Evolutionary conservation across 2,329 filamentous ascomycete genomes (phyloP).

Genomic region (Didymella pinodella): DNA sequence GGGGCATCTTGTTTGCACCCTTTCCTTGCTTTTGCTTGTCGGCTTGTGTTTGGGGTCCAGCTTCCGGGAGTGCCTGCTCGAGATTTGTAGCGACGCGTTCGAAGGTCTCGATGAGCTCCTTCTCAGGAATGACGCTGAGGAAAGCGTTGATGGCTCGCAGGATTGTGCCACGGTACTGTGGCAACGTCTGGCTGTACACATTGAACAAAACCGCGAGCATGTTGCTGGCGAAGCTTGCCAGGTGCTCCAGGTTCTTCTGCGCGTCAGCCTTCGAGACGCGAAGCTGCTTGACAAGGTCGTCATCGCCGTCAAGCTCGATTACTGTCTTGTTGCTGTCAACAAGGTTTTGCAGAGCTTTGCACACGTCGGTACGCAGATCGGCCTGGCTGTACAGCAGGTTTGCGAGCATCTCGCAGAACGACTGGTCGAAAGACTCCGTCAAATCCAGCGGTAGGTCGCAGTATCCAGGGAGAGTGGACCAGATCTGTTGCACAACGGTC

Average conservation of each 20-base stretch:
- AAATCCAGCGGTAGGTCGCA: constrained; percentile 87
- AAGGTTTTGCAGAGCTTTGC: constrained; percentile 82
- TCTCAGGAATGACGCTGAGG: constrained; percentile 81
- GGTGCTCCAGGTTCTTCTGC: constrained; percentile 79
- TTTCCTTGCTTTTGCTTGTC: constrained; percentile 68
- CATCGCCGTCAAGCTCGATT: constrained; percentile 70
- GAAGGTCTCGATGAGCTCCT: constrained; percentile 87
- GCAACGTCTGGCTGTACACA: constrained; percentile 95
- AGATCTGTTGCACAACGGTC: constrained; percentile 93
- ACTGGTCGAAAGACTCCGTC: constrained; percentile 77
- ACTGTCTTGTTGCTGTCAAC: constrained; percentile 93
- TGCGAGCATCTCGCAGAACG: constrained; percentile 87
- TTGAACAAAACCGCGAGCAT: constrained; percentile 98
- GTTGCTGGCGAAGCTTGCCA: constrained; percentile 82
- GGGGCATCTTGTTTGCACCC: constrained; percentile 79
- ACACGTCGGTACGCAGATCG: constrained; percentile 85
- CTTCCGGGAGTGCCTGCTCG: constrained; percentile 70
- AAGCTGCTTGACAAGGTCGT: constrained; percentile 78
- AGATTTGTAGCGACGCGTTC: constrained; percentile 85
- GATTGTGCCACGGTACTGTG: constrained; percentile 88
- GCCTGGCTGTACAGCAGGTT: constrained; percentile 93
- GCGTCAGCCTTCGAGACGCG: constrained; percentile 79
- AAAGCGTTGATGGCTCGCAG: constrained; percentile 95
- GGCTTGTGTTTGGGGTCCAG: constrained; percentile 68
- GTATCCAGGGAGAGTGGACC: constrained; percentile 92